Evolutionary conservation across 164 flowering plant genomes (phyloP), one percentile per base, ranked within the genome.

Genomic region (Vitis labrusca): DNA sequence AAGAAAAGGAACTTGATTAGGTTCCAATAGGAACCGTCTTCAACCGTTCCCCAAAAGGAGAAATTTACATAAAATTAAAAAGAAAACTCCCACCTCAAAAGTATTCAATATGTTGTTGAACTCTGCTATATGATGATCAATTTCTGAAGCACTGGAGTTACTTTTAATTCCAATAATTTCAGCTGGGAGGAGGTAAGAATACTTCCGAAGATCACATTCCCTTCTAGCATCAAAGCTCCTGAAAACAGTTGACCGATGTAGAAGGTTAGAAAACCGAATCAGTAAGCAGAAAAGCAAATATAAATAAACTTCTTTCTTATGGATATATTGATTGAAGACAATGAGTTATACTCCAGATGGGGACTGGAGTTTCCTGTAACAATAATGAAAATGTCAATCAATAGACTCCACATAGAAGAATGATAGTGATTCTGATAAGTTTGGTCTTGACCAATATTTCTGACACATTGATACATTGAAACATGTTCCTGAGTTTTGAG

Each of bases 201-300:
- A 94, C 78, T 79, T 86, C 53, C 97, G 88, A 16, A 88, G 69
- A 65, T 65, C 76, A 66, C 98, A 94, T 78, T 92, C 98, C 75
- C 86, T 82, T 81, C 98, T 85, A 44, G 95, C 91, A 86, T 92
- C 95, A 83, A 94, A 92, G 70, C 83, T 86, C 89, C 98, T 92
- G 71, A 65, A 67, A 58, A 17, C 37, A 27, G 37, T 17, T 23
- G 16, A 57, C 8, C 52, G 32, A 69, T 23, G 16, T 3, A 55
- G 50, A 53, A 9, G 29, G 15, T 10, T 30, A 32, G 5, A 50
- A 14, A 51, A 30, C n/a, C 10, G 16, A 51, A 59, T 8, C 54
- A 32, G 29, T 58, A 17, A 68, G 2, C 17, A 10, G 17, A 53
- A 5, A 0, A 51, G 10, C 61, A n/a, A 62, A 14, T 56, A 29